Base-by-base conservation (phyloP, 108 stramenopile species). In the Cyclotella sp. region DNA sequence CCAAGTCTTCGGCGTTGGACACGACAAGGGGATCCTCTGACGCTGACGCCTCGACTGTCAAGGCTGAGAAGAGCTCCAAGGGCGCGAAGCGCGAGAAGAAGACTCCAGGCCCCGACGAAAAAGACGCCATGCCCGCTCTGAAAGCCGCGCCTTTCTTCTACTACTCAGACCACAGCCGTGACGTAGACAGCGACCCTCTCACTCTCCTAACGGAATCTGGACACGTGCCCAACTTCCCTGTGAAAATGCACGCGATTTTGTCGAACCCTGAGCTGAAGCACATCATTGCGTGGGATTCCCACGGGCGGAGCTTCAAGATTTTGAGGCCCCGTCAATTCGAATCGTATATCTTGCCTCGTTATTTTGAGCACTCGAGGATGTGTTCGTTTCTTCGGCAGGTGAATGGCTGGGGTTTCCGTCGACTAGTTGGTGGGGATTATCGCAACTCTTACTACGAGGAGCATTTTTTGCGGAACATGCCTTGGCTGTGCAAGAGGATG, bases 61-160 rank as follows among this genome's bases (percentile, higher is more conserved):
- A 34, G 34, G 6, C 34, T 34, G 34, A 34, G 4, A 34, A 34
- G 34, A 34, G 6, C 34, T 34, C 34, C 34, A 34, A 34, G 34
- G 34, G 34, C 34, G 34, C 34, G 34, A 34, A 34, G 34, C 34
- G 34, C 34, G 34, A 34, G 34, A 34, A 34, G 34, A 34, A 34
- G 34, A 2, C 34, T 5, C 4, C 34, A 5, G 34, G 4, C 34
- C 34, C 34, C 34, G 34, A 5, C 34, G 34, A 34, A 34, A 6
- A 34, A 34, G 4, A 5, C 34, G 34, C 34, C 34, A 34, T 7
- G 47, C 47, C n/a, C 9, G 6, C 9, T 16, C 47, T n/a, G n/a
- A 49, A n/a, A 49, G 47, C 47, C n/a, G 47, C 47, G 15, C 47
- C 47, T n/a, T 49, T n/a, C n/a, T 49, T 49, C 47, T 49, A n/a